Percentiles rank a stretch among this genome's conserved stretches.
phyloP scores from a whole-genome alignment of 306 rosid genomes.

The Citrullus amarus region DNA sequence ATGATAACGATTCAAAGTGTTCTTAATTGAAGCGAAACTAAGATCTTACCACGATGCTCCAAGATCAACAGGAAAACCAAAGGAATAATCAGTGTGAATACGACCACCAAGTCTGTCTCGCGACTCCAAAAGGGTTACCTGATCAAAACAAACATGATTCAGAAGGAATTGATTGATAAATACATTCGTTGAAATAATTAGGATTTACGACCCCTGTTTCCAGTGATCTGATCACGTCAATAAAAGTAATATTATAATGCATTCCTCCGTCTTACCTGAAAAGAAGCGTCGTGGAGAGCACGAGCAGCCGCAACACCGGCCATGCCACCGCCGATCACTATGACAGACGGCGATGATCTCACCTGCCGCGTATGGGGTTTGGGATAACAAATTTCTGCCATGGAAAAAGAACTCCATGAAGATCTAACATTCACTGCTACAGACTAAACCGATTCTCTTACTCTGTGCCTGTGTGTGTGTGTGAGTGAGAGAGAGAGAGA shows the following conservation, averaged over 20 bases:
- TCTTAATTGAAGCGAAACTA: background rate
- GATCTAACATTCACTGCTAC: background rate
- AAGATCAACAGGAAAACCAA: slow-evolving; percentile 83
- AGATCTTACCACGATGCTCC: slow-evolving; percentile 75
- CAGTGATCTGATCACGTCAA: background rate
- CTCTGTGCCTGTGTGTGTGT: background rate
- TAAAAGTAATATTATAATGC: background rate
- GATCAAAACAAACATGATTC: background rate
- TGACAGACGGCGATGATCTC: slow-evolving; percentile 52
- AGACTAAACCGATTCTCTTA: slow-evolving; percentile 22
- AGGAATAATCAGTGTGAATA: slow-evolving; percentile 65
- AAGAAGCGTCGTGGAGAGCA: slow-evolving; percentile 58
- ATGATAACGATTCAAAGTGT: background rate
- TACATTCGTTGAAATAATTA: background rate
- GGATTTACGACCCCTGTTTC: background rate
- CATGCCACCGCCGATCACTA: slow-evolving; percentile 85
- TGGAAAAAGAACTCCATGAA: background rate
- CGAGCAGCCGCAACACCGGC: slow-evolving; percentile 82
- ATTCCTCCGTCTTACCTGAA: slow-evolving; percentile 31
- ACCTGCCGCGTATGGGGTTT: slow-evolving; percentile 23
- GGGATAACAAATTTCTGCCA: slow-evolving; percentile 34
- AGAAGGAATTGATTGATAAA: background rate
- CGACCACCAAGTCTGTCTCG: slow-evolving; percentile 81
- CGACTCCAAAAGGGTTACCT: slow-evolving; percentile 72
- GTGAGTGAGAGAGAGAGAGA: background rate